Evolutionary conservation across 805 yeast genomes (phyloP).

Genomic region (Scheffersomyces stipitis): DNA sequence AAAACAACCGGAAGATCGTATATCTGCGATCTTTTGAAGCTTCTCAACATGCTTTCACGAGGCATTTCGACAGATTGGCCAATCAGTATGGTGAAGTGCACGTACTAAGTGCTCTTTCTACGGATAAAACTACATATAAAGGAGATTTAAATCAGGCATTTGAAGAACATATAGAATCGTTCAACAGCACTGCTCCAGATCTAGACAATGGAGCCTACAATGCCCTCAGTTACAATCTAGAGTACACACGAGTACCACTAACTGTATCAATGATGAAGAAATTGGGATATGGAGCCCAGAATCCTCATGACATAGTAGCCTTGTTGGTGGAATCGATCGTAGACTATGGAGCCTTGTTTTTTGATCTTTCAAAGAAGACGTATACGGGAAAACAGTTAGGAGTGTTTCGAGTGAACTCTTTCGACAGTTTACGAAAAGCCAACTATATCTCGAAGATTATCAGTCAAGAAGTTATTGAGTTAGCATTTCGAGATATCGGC

Average conservation of each 20-base stretch:
- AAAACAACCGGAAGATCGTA: constrained; percentile 39
- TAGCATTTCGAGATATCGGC: constrained; percentile 46
- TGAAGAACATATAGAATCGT: constrained; percentile 34
- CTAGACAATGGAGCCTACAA: background rate
- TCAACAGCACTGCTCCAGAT: constrained; percentile 20
- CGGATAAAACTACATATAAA: constrained; percentile 40
- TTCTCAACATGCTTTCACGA: constrained; percentile 49
- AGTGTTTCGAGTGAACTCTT: constrained; percentile 49
- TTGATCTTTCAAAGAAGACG: constrained; percentile 31
- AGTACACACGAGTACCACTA: constrained; percentile 31
- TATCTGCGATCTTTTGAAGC: constrained; percentile 56
- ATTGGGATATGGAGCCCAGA: constrained; percentile 31
- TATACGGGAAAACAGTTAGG: constrained; percentile 52
- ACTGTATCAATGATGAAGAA: constrained; percentile 32
- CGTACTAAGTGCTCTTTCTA: constrained; percentile 49
- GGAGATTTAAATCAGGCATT: constrained; percentile 45
- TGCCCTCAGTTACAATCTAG: constrained; percentile 10
- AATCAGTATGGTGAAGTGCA: constrained; percentile 51
- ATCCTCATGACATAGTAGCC: constrained; percentile 33
- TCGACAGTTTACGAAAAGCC: constrained; percentile 51
- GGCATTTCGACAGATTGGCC: constrained; percentile 50
- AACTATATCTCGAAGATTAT: constrained; percentile 47
- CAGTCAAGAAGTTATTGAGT: constrained; percentile 48
- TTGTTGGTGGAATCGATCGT: constrained; percentile 33
- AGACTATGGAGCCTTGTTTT: constrained; percentile 48